Percentiles rank a stretch among this genome's conserved stretches.
These are phyloP conservation scores for Eremochloa ophiuroides DNA, from an alignment of 176 grass and related monocot species.

Conservation along the genomic window DNA sequence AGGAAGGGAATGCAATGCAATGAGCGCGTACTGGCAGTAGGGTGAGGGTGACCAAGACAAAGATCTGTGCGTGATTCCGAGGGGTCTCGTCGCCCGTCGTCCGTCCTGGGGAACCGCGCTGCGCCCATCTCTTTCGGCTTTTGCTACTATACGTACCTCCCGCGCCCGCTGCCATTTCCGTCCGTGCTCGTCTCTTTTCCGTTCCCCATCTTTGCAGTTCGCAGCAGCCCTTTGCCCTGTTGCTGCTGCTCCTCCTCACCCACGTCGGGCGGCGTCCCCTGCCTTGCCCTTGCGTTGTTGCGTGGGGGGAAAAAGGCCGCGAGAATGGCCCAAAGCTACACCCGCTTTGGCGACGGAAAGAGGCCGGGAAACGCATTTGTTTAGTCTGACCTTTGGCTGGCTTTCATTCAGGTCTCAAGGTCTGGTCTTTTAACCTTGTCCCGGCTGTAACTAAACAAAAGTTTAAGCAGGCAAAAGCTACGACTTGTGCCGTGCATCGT, in stretches of 20 bases:
- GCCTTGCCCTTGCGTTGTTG: too few relatives aligned
- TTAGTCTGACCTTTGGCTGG: constrained; percentile 35
- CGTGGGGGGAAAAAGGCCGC: neutral
- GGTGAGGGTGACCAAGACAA: constrained; percentile 40
- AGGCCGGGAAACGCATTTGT: neutral
- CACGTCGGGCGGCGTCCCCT: too few relatives aligned
- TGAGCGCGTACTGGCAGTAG: neutral
- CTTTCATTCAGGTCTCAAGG: constrained; percentile 10
- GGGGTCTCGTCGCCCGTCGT: neutral
- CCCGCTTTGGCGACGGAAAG: constrained; percentile 38
- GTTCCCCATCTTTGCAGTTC: neutral
- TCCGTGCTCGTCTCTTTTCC: neutral
- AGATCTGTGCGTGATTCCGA: constrained; percentile 56
- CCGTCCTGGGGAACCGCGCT: constrained; percentile 43
- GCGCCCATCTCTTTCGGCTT: constrained; percentile 36
- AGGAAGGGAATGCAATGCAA: neutral
- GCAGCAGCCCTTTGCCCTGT: neutral
- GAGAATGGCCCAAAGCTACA: constrained; percentile 31
- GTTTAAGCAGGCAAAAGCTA: neutral
- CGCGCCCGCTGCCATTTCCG: neutral
- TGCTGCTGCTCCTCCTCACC: too few relatives aligned
- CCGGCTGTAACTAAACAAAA: neutral
- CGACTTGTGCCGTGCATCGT: constrained; percentile 29
- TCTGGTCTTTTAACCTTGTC: constrained; percentile 5
- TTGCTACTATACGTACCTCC: neutral